Evolutionary conservation across 2,329 filamentous ascomycete species (phyloP).

Genomic region (Alternaria hordeiaustralica): DNA sequence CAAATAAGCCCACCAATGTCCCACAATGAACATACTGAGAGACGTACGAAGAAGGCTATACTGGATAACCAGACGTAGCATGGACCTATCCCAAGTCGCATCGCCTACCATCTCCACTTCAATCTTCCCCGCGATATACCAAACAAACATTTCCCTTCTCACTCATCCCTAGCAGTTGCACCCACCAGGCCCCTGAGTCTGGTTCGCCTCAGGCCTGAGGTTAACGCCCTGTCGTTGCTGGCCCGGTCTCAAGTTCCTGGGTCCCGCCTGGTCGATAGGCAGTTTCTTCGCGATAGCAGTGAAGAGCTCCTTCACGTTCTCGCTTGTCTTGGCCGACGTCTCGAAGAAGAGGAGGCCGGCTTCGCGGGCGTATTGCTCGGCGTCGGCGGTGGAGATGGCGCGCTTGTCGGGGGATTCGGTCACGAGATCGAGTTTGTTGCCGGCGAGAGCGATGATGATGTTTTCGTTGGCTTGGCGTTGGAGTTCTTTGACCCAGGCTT

Average conservation of each 20-base stretch:
- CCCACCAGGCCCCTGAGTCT: conserved; percentile 63
- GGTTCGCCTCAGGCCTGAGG: conserved; percentile 66
- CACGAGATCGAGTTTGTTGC: conserved; percentile 93
- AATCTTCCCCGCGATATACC: neutral
- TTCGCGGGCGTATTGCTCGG: conserved; percentile 93
- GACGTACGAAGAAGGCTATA: neutral
- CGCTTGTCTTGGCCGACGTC: conserved; percentile 95
- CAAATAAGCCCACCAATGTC: conserved; percentile 4
- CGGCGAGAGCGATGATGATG: conserved; percentile 97
- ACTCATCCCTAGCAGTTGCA: conserved; percentile 66
- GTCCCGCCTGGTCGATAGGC: conserved; percentile 93
- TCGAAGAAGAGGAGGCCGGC: conserved; percentile 97
- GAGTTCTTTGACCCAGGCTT: conserved; percentile 98
- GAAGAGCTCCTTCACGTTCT: conserved; percentile 95
- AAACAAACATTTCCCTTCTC: conserved; percentile 8
- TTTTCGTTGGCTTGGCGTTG: conserved; percentile 99
- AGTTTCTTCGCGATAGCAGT: conserved; percentile 98
- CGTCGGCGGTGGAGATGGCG: conserved; percentile 85
- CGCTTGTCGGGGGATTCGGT: conserved; percentile 95
- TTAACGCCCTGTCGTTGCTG: conserved; percentile 70
- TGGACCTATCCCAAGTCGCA: neutral
- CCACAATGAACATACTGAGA: conserved; percentile 6
- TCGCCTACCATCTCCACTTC: neutral
- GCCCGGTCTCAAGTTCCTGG: conserved; percentile 74
- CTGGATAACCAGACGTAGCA: neutral